phyloP scores from a whole-genome alignment of 441 rosid species.

The Macaranga tanarius region DNA sequence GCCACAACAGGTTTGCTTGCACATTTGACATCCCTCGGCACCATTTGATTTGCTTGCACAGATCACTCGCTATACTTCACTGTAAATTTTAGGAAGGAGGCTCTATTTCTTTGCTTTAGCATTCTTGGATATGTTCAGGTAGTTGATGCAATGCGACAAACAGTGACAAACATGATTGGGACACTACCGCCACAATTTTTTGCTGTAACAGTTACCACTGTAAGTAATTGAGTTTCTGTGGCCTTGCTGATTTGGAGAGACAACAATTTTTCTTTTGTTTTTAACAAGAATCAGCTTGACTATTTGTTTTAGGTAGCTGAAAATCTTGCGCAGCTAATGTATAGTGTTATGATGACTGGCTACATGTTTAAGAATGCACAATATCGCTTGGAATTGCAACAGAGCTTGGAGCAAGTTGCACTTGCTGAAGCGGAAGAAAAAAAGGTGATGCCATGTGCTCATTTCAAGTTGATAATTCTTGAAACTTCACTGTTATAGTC shows the following conservation, averaged over 20 bases:
- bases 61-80: neutral
- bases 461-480: neutral
- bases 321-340: slow-evolving; percentile 96
- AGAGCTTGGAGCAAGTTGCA: slow-evolving; percentile 86
- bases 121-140: slow-evolving; percentile 42
- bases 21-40: neutral
- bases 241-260: neutral
- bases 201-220: slow-evolving; percentile 75
- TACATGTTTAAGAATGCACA: slow-evolving; percentile 97
- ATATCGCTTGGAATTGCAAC: slow-evolving; percentile 85
- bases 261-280: neutral
- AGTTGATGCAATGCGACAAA: slow-evolving; percentile 94
- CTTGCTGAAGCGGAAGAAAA: slow-evolving; percentile 67
- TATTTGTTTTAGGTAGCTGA: slow-evolving; percentile 77
- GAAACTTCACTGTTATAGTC: neutral
- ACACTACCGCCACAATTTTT: slow-evolving; percentile 90
- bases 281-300: slow-evolving; percentile 11
- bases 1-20: slow-evolving; percentile 71
- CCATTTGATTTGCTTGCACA: neutral
- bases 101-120: slow-evolving; percentile 16
- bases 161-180: slow-evolving; percentile 93
- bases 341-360: slow-evolving; percentile 96
- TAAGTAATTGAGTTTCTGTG: slow-evolving; percentile 40
- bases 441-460: slow-evolving; percentile 36
- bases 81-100: slow-evolving; percentile 1